Evolutionary conservation across 768 basidiomycete genomes (phyloP), one percentile per base, ranked within the genome.

Genomic region (Macrolepiota dolichaula): DNA sequence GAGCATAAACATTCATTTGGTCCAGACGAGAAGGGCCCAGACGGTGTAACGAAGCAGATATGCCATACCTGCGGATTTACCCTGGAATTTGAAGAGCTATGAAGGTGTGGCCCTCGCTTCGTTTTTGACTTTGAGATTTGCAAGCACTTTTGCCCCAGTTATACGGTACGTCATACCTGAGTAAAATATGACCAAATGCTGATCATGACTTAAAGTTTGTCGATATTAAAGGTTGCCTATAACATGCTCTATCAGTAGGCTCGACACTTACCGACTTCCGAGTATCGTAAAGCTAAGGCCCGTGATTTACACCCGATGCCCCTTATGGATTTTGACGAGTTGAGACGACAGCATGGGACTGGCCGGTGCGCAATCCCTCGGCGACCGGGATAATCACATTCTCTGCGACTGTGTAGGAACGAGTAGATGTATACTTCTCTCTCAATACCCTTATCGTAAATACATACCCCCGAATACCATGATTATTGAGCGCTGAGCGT

Each of bases 41-140:
- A 85, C 37, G 88, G 87, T 1, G 73, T 75, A 12, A 82, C 80
- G 11, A 78, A 83, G 64, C 92, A 98, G 77, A 77, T 89, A 52
- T 98, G 96, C 68, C 86, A 86, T 67, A 85, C 83, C 63, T 98
- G 96, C 74, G 96, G 95, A 15, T 97, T 97, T 72, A 88, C 89
- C 15, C 82, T 97, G 47, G 91, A 96, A 44, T 86, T 94, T 10
- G 96, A 97, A 72, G 87, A 90, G 66, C 11, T 59, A 37, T 59
- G 24, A 49, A 22, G 27, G 9, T n/a, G 11, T 79, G 94, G 54
- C 95, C 66, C 74, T 49, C 25, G 22, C 25, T 51, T 25, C 57
- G 24, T 0, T 6, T 40, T 51, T 24, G 17, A 24, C 42, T 36
- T 27, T 35, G 38, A 29, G 35, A 42, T 15, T 42, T 49, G 25